Base-by-base conservation (phyloP, 1,284 basidiomycete genomes). In the Moniliophthora roreri region DNA sequence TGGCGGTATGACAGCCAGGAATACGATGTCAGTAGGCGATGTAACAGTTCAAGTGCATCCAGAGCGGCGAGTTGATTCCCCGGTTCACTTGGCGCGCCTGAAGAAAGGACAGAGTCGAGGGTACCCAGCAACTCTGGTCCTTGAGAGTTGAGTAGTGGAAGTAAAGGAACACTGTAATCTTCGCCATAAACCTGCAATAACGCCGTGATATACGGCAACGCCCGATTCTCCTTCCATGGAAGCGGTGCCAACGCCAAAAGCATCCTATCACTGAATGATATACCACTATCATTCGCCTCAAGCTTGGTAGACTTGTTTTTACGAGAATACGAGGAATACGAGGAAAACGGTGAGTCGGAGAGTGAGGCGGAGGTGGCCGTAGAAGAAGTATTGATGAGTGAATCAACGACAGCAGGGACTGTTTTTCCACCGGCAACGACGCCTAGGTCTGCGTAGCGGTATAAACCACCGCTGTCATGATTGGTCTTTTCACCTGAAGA, bases 1-100 rank as follows among this genome's bases (percentile, higher is more conserved):
- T 86, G 79, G n/a, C 95, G 84, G 69, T 85, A 88, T 20, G 79
- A 79, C 54, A 97, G 78, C 96, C 96, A 99, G 50, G 93, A 75
- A 69, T 98, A 98, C 16, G 91, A 62, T 15, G 90, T 85, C 23
- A 95, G 66, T n/a, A 84, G 72, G 61, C 90, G 89, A 70, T 98
- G 95, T 51, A 95, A 70, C 2, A 79, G 78, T 69, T 98, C 96
- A 35, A 98, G 75, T 15, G 37, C 54, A 47, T 21, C 55, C 34
- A 53, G 39, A 26, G 9, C 23, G 20, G 13, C 7, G 28, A 6
- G 6, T 32, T 32, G 28, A 6, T 11, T 32, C 28, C 11, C n/a
- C n/a, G n/a, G n/a, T n/a, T n/a, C n/a, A n/a, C n/a, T n/a, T n/a
- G n/a, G n/a, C n/a, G n/a, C n/a, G n/a, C n/a, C n/a, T n/a, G n/a